Base-by-base conservation (phyloP, 257 asterid genomes). In the Penstemon newberryi region DNA sequence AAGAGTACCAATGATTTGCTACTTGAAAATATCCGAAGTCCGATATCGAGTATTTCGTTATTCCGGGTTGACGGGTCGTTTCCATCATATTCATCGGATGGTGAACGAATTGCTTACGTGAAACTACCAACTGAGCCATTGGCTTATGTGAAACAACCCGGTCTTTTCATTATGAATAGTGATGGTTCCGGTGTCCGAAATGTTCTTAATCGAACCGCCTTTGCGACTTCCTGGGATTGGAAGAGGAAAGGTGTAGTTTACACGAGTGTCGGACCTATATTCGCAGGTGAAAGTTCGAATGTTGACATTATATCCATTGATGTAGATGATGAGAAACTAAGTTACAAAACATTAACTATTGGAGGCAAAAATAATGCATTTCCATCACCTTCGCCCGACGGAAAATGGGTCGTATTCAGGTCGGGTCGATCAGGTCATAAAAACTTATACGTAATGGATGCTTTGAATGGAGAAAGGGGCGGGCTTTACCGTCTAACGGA, bases 321-420 rank as follows among this genome's bases (percentile, higher is more conserved):
- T n/a, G 95, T 85, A 0, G 98, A 92, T 39, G 95, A 92, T 51
- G 79, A 77, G n/a, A 64, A 77, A 12, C 49, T 71, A 9, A 81
- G 84, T 66, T 77, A 72, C 83, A 83, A 84, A 60, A 56, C 68
- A 3, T 38, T 92, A 70, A 90, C 98, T 49, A 41, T 3, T 0
- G 91, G 89, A 36, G 92, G 96, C 0, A 69, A 78, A 78, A 92
- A 92, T 38, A 89, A 92, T 7, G 98, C 98, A 0, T 92, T 89
- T 56, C 97, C 98, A 4, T 92, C 95, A 0, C 83, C 98, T n/a
- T 92, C 98, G 4, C 98, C 98, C 0, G 91, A 92, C 12, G 98
- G 97, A 5, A 90, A 92, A 81, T 77, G 92, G 95, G 82, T 92
- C 3, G 97, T 80, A 7, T 92, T 92, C 69, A 81, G 98, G 15